These are phyloP conservation scores for Cyberlindnera samutprakarnensis DNA, from an alignment of 805 yeast species.

Conservation along the genomic window DNA sequence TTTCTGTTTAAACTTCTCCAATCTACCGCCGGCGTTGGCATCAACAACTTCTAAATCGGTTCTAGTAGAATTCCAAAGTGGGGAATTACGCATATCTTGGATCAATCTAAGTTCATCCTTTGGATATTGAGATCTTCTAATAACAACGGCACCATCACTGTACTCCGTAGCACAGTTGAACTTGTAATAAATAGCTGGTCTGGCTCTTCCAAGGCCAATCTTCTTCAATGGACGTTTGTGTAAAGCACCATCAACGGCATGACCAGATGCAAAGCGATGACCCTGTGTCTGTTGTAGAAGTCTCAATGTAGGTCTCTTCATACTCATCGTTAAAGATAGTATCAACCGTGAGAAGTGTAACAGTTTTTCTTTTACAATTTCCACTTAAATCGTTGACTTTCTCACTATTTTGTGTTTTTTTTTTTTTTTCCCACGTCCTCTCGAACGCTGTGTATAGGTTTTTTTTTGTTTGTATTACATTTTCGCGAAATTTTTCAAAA, in stretches of 20 bases:
- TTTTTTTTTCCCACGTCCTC: too few relatives aligned
- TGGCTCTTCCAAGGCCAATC: constrained; percentile 72
- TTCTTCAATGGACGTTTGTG: constrained; percentile 57
- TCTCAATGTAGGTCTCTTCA: background rate
- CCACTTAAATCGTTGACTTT: too few relatives aligned
- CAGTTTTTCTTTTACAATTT: too few relatives aligned
- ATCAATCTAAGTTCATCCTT: constrained; percentile 79
- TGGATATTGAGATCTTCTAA: constrained; percentile 81
- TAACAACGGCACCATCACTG: constrained; percentile 88
- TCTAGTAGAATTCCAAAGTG: constrained; percentile 85
- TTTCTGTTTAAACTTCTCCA: constrained; percentile 66
- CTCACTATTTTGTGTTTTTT: too few relatives aligned
- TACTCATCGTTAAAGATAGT: too few relatives aligned
- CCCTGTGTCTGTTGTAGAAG: too few relatives aligned
- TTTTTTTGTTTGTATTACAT: too few relatives aligned
- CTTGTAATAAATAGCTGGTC: constrained; percentile 90
- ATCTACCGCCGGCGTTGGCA: constrained; percentile 77
- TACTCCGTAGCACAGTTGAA: constrained; percentile 86
- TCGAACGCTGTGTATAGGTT: too few relatives aligned
- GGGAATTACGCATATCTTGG: constrained; percentile 80
- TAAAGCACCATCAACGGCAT: constrained; percentile 19
- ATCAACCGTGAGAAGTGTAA: too few relatives aligned
- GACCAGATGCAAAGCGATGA: constrained; percentile 11
- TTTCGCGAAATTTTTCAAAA: too few relatives aligned
- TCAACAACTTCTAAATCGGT: constrained; percentile 68